Evolutionary conservation across 2,329 filamentous ascomycete genomes (phyloP).

Genomic region (Alternaria arborescens): DNA sequence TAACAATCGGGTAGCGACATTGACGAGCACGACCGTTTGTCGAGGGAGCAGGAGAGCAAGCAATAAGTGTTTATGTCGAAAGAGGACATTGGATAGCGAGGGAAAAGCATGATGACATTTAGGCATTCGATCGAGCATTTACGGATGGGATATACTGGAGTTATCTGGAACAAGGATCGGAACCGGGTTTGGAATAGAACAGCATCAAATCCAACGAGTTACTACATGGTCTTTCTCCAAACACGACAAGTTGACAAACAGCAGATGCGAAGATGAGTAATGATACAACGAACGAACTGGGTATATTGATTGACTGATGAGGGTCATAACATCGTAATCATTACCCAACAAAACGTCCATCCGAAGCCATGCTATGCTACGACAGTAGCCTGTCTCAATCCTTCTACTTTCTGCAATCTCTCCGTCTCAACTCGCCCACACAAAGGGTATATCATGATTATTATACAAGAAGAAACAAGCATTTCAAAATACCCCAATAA

Average conservation of each 20-base stretch:
- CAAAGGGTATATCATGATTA: constrained; percentile 35
- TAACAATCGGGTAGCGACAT: constrained; percentile 69
- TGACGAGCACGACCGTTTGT: constrained; percentile 83
- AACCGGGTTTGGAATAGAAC: not conserved
- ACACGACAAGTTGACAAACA: not conserved
- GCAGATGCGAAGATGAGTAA: not conserved
- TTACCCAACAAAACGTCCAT: constrained; percentile 17
- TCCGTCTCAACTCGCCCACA: constrained; percentile 13
- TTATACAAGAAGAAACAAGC: constrained; percentile 25
- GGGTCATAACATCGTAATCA: constrained; percentile 29
- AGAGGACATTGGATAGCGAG: no score
- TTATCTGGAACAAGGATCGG: not conserved
- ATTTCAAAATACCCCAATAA: not conserved
- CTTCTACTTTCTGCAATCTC: constrained; percentile 7
- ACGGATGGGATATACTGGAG: constrained; percentile 8
- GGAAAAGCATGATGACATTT: constrained; percentile 4
- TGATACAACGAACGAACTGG: constrained; percentile 1
- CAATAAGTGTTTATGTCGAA: constrained; percentile 2
- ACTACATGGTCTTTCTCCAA: not conserved
- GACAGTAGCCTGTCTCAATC: not conserved
- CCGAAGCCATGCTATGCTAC: constrained; percentile 3
- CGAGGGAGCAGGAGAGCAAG: constrained; percentile 56
- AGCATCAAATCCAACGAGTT: not conserved
- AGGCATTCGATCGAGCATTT: constrained; percentile 10
- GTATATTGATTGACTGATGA: constrained; percentile 14